A percentile compares a stretch with the other conserved stretches of the same genome.
Conservation (phyloP, 345 rosid genomes). For the Trapa bicornis region DNA sequence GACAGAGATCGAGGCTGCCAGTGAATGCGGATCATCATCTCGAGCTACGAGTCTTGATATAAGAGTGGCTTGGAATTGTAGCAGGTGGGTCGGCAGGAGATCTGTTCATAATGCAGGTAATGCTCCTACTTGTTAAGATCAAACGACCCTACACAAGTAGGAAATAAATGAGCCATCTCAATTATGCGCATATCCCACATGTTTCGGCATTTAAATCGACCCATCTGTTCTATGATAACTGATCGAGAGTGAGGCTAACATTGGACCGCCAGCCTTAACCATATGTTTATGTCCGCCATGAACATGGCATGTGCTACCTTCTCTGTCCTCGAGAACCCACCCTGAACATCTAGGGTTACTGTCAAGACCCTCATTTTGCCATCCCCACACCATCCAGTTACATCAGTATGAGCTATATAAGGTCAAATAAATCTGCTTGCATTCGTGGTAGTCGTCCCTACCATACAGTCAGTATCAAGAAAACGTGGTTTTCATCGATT, state of each 20-base stretch:
- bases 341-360: not conserved
- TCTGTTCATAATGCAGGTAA: not conserved
- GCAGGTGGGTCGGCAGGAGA: not conserved
- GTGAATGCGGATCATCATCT: too few species aligned
- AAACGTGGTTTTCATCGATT: too few species aligned
- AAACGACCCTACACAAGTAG: not conserved
- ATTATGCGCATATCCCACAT: not conserved
- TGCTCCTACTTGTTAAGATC: not conserved
- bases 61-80: not conserved
- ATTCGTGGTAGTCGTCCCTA: not conserved
- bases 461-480: too few species aligned
- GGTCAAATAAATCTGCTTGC: not conserved
- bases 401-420: too few species aligned
- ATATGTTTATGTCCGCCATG: not conserved
- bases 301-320: slow-evolving; percentile 1
- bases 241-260: too few species aligned
- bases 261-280: not conserved
- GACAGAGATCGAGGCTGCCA: too few species aligned
- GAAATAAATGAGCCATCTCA: not conserved
- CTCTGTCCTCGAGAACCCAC: not conserved
- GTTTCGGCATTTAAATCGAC: not conserved
- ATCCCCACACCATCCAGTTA: too few species aligned
- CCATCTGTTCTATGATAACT: not conserved
- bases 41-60: not conserved
- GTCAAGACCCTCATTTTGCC: too few species aligned